Percentiles rank a stretch among this genome's conserved stretches.
Conservation (phyloP, 2,329 filamentous ascomycete species). For the Fusarium globosum region DNA sequence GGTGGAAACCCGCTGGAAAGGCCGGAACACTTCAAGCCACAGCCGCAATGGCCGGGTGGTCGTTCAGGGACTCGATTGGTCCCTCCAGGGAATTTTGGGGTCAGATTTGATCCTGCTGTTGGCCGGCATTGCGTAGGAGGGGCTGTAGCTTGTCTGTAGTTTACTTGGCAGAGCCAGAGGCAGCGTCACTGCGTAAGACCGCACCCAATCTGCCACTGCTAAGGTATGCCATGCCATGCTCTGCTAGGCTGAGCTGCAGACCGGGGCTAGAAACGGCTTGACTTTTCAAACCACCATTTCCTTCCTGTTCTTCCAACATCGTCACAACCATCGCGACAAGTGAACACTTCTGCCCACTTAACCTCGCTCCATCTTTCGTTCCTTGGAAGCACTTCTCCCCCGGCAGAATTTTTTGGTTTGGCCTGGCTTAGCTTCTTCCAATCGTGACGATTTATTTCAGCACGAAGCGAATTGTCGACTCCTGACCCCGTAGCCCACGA, state of each 20-base stretch:
- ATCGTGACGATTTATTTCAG: slow-evolving; percentile 17
- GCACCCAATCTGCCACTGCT: slow-evolving; percentile 33
- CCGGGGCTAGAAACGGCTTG: slow-evolving; percentile 27
- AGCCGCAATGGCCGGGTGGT: slow-evolving; percentile 24
- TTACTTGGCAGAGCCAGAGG: slow-evolving; percentile 34
- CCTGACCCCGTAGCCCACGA: slow-evolving; percentile 20
- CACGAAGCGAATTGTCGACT: slow-evolving; percentile 17
- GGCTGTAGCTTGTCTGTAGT: slow-evolving; percentile 4
- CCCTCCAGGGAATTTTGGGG: slow-evolving; percentile 13
- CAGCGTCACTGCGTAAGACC: slow-evolving; percentile 31
- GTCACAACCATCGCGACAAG: slow-evolving; percentile 35
- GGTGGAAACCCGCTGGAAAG: slow-evolving; percentile 30
- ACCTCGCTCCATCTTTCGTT: slow-evolving; percentile 9
- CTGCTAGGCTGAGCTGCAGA: slow-evolving; percentile 2
- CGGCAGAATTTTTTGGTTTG: slow-evolving; percentile 1
- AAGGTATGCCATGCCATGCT: neutral
- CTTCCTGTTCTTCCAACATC: slow-evolving; percentile 37
- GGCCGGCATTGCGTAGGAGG: slow-evolving; percentile 16
- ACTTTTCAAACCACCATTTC: slow-evolving; percentile 43
- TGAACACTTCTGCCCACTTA: slow-evolving; percentile 32
- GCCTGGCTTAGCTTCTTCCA: neutral
- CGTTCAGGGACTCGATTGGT: slow-evolving; percentile 21
- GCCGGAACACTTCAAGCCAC: slow-evolving; percentile 41
- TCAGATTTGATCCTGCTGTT: slow-evolving; percentile 30
- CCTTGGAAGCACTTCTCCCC: slow-evolving; percentile 5